Conservation (phyloP, 164 flowering plant species). For the Magnolia changhungtana region DNA sequence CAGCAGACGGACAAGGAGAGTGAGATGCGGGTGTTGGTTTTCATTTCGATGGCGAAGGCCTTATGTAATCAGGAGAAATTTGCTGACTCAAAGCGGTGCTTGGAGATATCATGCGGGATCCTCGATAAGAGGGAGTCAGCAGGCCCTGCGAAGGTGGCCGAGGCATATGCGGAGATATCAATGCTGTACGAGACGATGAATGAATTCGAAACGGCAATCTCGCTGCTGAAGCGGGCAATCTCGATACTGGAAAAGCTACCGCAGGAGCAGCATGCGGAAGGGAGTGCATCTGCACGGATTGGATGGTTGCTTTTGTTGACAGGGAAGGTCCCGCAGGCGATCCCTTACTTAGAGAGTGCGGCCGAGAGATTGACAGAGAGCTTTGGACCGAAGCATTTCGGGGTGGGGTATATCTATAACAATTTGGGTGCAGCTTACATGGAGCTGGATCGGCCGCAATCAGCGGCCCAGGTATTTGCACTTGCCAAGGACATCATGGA, state of each 20-base stretch:
- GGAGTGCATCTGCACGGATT: constrained; percentile 69
- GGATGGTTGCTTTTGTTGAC: constrained; percentile 85
- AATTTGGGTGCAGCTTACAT: constrained; percentile 92
- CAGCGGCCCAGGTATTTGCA: constrained; percentile 92
- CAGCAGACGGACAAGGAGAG: constrained; percentile 75
- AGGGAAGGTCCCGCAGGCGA: constrained; percentile 74
- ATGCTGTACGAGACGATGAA: constrained; percentile 83
- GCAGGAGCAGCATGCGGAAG: constrained; percentile 80
- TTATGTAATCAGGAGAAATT: constrained; percentile 65
- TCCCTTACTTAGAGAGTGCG: constrained; percentile 86
- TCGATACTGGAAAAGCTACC: constrained; percentile 71
- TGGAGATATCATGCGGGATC: constrained; percentile 69
- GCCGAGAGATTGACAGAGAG: constrained; percentile 76
- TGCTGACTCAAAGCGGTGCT: constrained; percentile 61
- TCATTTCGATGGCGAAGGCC: constrained; percentile 78
- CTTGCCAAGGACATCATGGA: constrained; percentile 92
- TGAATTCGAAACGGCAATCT: constrained; percentile 79
- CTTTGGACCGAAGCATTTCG: constrained; percentile 86
- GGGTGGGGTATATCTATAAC: constrained; percentile 86
- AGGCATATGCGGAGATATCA: constrained; percentile 76
- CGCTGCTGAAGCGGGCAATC: constrained; percentile 60
- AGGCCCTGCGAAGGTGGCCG: constrained; percentile 61
- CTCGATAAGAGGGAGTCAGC: constrained; percentile 56
- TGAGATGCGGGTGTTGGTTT: constrained; percentile 62
- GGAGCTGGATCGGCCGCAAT: constrained; percentile 81